Percentiles rank a stretch among this genome's conserved stretches.
phyloP scores from a whole-genome alignment of 2,329 filamentous ascomycete species.

The Botrytis paeoniae region DNA sequence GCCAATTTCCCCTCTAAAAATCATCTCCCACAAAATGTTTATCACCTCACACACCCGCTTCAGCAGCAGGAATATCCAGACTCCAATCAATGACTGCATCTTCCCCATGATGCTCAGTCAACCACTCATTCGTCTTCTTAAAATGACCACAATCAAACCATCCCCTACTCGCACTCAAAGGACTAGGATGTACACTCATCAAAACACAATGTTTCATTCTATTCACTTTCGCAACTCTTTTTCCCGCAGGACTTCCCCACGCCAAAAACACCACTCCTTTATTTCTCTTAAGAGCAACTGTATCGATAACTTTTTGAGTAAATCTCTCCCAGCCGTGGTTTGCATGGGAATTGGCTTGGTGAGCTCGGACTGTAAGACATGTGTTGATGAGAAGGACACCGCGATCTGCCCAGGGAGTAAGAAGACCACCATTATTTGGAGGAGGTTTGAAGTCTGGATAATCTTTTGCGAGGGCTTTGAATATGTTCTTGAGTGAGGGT shows the following conservation, averaged over 20 bases:
- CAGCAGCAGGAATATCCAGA: constrained; percentile 37
- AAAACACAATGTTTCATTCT: constrained; percentile 74
- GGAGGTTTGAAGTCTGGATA: constrained; percentile 78
- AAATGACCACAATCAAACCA: constrained; percentile 86
- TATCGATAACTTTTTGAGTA: constrained; percentile 87
- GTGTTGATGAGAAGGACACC: constrained; percentile 94
- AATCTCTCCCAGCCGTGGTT: constrained; percentile 90
- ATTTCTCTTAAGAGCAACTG: constrained; percentile 72
- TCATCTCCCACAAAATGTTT: not conserved
- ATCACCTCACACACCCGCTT: constrained; percentile 1
- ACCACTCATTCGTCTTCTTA: constrained; percentile 79
- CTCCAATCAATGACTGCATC: constrained; percentile 85
- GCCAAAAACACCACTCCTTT: constrained; percentile 90
- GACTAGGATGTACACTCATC: constrained; percentile 86
- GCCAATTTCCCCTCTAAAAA: not conserved
- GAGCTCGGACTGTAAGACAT: constrained; percentile 86
- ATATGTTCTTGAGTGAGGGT: constrained; percentile 91
- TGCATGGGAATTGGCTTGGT: constrained; percentile 81
- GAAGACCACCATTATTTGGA: constrained; percentile 72
- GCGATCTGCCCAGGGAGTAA: constrained; percentile 91
- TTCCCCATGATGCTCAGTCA: constrained; percentile 73
- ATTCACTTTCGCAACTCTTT: constrained; percentile 73
- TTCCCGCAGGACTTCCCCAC: constrained; percentile 84
- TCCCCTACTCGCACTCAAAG: constrained; percentile 77
- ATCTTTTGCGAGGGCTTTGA: constrained; percentile 80